Evolutionary conservation across 371 early-diverging fungal species (phyloP).

Genomic region (Circinella minor): DNA sequence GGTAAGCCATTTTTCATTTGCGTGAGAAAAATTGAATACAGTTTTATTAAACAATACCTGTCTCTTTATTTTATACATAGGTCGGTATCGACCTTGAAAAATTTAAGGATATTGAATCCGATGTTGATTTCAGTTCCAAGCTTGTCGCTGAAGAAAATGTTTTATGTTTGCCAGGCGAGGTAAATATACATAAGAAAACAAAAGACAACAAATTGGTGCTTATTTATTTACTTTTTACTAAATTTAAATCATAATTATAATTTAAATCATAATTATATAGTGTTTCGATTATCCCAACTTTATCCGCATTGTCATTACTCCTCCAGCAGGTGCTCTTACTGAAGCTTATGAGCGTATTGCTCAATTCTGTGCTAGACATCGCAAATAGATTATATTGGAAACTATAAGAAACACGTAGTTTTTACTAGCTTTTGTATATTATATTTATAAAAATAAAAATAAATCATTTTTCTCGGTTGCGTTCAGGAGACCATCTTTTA

Average conservation of each 20-base stretch:
- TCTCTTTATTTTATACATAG: conserved; percentile 7
- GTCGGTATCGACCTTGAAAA: conserved; percentile 70
- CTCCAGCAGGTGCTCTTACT: conserved; percentile 72
- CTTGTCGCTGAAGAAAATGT: conserved; percentile 87
- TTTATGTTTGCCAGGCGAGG: conserved; percentile 84
- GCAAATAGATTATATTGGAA: conserved; percentile 16
- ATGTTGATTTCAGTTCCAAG: conserved; percentile 83
- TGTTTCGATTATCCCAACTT: conserved; percentile 85
- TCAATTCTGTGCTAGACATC: conserved; percentile 82
- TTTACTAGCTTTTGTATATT: no score
- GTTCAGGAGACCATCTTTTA: conserved; percentile 66
- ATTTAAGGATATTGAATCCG: conserved; percentile 77
- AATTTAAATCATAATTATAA: conserved; percentile 2
- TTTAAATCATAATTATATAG: conserved; percentile 29
- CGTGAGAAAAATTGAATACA: neutral
- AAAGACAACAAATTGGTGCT: neutral
- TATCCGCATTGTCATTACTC: conserved; percentile 83
- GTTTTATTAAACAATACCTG: no score
- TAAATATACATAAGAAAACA: conserved; percentile 23
- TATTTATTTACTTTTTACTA: neutral
- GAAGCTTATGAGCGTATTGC: conserved; percentile 81
- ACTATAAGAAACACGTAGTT: no score
- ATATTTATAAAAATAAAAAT: neutral
- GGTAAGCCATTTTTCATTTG: conserved; percentile 39
- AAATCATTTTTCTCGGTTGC: conserved; percentile 45